These are phyloP conservation scores for Biscutella laevigata DNA, from an alignment of 441 rosid species.

Conservation along the genomic window DNA sequence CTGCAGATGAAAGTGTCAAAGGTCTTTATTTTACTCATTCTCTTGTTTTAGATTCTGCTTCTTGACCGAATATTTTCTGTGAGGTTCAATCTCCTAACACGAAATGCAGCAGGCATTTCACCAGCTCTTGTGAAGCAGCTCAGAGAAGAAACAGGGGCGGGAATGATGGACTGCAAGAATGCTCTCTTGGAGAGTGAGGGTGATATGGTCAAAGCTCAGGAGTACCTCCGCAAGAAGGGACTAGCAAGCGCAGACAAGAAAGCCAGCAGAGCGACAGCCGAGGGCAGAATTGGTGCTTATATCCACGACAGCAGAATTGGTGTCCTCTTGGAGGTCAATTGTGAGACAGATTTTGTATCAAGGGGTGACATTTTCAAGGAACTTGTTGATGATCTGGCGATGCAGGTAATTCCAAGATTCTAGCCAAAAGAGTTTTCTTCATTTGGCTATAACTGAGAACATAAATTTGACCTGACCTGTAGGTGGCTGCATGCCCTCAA, in stretches of 20 bases:
- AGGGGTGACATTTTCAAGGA: slow-evolving; percentile 92
- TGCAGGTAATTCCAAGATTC: slow-evolving; percentile 24
- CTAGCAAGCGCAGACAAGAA: slow-evolving; percentile 92
- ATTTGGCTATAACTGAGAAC: slow-evolving; percentile 1
- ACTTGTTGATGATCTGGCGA: slow-evolving; percentile 64
- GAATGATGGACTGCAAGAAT: slow-evolving; percentile 98
- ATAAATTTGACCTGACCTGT: slow-evolving; percentile 24
- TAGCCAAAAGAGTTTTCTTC: not conserved
- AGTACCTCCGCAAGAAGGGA: slow-evolving; percentile 87
- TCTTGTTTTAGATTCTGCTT: slow-evolving; percentile 13
- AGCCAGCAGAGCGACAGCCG: slow-evolving; percentile 80
- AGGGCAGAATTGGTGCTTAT: slow-evolving; percentile 90
- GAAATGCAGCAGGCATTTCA: slow-evolving; percentile 47
- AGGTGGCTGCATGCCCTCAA: slow-evolving; percentile 92
- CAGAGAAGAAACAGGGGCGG: slow-evolving; percentile 93
- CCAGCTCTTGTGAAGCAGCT: slow-evolving; percentile 89
- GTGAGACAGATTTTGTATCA: slow-evolving; percentile 94
- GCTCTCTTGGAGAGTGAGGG: slow-evolving; percentile 78
- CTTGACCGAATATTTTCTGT: not conserved
- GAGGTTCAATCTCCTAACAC: not conserved
- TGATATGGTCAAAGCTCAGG: slow-evolving; percentile 78
- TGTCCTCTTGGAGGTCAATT: slow-evolving; percentile 80
- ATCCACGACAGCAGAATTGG: slow-evolving; percentile 95
- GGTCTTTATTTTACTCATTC: slow-evolving; percentile 31
- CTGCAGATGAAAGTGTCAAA: slow-evolving; percentile 34